Percentiles rank a stretch among this genome's conserved stretches.
Conservation (phyloP, 306 rosid species). For the Begonia loranthoides region DNA sequence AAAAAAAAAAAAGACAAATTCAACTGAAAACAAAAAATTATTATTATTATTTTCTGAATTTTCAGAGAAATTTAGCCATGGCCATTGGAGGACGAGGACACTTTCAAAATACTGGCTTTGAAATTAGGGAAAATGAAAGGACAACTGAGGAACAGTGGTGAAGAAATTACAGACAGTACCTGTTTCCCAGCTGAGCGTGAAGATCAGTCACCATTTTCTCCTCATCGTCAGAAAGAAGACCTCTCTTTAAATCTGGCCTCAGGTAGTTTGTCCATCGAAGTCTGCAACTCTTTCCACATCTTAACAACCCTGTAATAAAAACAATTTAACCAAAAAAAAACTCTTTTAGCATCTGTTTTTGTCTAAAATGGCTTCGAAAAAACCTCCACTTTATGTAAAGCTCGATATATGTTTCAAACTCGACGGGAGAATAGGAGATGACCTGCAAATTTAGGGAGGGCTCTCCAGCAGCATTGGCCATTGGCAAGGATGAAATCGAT, state of each 20-base stretch:
- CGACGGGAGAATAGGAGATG: no score
- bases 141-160: neutral
- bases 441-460: conserved; percentile 60
- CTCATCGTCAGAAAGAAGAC: conserved; percentile 59
- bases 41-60: neutral
- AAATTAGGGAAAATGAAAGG: neutral
- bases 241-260: conserved; percentile 83
- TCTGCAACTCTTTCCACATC: conserved; percentile 92
- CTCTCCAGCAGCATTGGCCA: conserved; percentile 93
- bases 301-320: conserved; percentile 49
- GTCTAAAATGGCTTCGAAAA: no score
- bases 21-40: neutral
- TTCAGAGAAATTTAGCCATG: neutral
- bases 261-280: conserved; percentile 80
- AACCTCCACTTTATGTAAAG: no score
- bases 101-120: neutral
- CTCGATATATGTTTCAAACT: no score
- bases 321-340: neutral
- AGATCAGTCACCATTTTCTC: conserved; percentile 82
- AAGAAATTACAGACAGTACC: conserved; percentile 17
- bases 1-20: neutral
- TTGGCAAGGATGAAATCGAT: conserved; percentile 58
- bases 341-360: no score
- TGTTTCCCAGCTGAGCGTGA: conserved; percentile 81
- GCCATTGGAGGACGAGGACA: no score